These are phyloP conservation scores for Phytophthora palmivora DNA, from an alignment of 352 stramenopile species.

Conservation along the genomic window DNA sequence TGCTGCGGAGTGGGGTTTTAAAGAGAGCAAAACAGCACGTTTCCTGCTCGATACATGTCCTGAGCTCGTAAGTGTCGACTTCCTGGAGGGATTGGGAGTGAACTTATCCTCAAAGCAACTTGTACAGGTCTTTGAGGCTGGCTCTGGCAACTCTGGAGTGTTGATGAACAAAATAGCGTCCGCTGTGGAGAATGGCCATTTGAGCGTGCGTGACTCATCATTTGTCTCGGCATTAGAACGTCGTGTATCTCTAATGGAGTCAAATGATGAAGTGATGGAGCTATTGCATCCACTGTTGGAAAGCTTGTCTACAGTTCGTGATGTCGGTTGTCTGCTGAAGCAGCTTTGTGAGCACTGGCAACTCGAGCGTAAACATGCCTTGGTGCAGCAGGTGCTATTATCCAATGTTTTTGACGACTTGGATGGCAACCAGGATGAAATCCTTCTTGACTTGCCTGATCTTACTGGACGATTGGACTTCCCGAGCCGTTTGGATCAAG, in stretches of 20 bases:
- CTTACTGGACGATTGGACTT: constrained; percentile 76
- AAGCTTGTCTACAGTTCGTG: constrained; percentile 73
- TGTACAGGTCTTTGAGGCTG: constrained; percentile 72
- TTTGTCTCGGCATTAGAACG: constrained; percentile 40
- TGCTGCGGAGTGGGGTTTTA: constrained; percentile 58
- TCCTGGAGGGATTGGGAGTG: constrained; percentile 79
- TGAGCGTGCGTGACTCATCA: constrained; percentile 61
- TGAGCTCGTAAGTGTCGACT: constrained; percentile 88
- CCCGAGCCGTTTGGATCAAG: constrained; percentile 76
- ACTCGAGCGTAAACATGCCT: constrained; percentile 50
- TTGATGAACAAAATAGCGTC: constrained; percentile 81
- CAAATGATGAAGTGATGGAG: constrained; percentile 70
- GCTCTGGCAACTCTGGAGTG: constrained; percentile 61
- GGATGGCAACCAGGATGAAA: constrained; percentile 82
- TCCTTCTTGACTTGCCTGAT: constrained; percentile 64
- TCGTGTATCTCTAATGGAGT: constrained; percentile 40
- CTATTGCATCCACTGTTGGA: constrained; percentile 76
- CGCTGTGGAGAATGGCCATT: constrained; percentile 72
- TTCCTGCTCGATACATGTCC: constrained; percentile 73
- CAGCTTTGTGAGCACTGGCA: constrained; percentile 73
- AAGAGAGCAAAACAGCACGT: constrained; percentile 59
- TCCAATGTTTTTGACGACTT: constrained; percentile 84
- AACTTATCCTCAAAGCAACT: constrained; percentile 61
- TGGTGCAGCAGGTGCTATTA: constrained; percentile 83
- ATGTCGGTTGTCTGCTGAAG: constrained; percentile 72